Percentiles rank a stretch among this genome's conserved stretches.
These are phyloP conservation scores for Podospora bellae-mahoneyi DNA, from an alignment of 495 filamentous ascomycete species.

Conservation along the genomic window DNA sequence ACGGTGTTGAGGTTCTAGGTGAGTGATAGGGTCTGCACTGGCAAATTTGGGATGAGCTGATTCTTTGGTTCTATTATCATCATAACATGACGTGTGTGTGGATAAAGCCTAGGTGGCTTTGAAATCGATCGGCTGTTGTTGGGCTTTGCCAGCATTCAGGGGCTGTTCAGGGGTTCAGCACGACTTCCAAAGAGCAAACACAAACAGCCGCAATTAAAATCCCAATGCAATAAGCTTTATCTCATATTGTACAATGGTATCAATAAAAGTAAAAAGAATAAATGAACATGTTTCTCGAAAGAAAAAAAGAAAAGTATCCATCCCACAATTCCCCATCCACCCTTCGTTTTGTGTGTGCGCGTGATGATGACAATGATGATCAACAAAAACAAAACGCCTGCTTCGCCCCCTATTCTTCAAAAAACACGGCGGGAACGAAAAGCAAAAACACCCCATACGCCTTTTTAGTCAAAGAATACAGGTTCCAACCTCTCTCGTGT, in stretches of 20 bases:
- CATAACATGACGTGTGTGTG: too few relatives aligned
- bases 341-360: background rate
- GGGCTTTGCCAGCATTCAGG: background rate
- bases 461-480: conserved; percentile 3
- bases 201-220: background rate
- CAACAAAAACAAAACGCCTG: background rate
- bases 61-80: too few relatives aligned
- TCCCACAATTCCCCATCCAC: background rate
- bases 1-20: conserved; percentile 54
- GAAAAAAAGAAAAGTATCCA: background rate
- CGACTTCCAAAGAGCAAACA: too few relatives aligned
- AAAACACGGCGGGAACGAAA: background rate
- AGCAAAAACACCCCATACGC: conserved; percentile 1
- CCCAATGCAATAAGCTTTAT: background rate
- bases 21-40: background rate
- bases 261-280: background rate
- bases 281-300: background rate
- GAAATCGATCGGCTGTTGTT: background rate
- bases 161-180: background rate
- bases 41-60: too few relatives aligned
- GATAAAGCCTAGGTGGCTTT: too few relatives aligned
- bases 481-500: background rate
- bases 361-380: background rate
- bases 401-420: background rate
- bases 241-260: background rate